These are phyloP conservation scores for Bretschneidera sinensis DNA, from an alignment of 345 rosid species.

Conservation along the genomic window DNA sequence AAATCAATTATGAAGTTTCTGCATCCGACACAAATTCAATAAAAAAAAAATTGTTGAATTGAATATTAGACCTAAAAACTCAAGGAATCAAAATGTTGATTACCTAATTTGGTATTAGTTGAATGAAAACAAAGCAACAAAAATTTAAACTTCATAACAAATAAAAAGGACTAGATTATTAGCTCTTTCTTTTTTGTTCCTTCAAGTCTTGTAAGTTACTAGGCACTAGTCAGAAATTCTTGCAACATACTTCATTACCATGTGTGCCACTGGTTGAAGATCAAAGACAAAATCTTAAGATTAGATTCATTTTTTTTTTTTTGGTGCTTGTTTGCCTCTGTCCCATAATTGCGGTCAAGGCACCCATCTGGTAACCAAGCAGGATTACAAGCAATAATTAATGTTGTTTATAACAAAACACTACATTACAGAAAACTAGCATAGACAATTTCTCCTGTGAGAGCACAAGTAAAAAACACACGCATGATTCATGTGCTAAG, in stretches of 20 bases:
- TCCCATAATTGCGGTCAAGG: background rate
- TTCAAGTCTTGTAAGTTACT: background rate
- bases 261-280: conserved; percentile 5
- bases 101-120: too few relatives aligned
- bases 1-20: too few relatives aligned
- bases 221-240: background rate
- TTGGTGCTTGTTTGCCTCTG: background rate
- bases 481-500: background rate
- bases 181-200: background rate
- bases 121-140: too few relatives aligned
- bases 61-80: too few relatives aligned
- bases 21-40: too few relatives aligned
- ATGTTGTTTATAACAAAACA: background rate
- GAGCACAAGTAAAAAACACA: background rate
- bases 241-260: conserved; percentile 7
- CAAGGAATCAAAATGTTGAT: too few relatives aligned
- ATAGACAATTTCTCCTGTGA: background rate
- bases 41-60: too few relatives aligned
- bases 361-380: background rate
- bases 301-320: too few relatives aligned
- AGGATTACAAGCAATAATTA: background rate
- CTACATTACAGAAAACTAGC: background rate
- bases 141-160: too few relatives aligned
- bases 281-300: background rate
- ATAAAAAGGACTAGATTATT: too few relatives aligned